Base-by-base conservation (phyloP, 1,139 yeast genomes). In the Kazachstania sp. region DNA sequence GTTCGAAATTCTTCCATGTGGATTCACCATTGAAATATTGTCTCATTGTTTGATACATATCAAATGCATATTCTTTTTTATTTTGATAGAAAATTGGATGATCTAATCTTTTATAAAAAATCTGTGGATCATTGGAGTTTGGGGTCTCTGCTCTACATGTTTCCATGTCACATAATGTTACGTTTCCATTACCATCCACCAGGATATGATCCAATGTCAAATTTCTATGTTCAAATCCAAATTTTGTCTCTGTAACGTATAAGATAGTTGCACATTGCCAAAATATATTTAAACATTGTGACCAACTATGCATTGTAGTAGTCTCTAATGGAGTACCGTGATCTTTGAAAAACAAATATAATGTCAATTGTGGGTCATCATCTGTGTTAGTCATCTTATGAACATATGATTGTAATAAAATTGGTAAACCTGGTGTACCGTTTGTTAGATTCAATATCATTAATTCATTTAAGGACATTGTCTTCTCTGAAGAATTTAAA, bases 221-320 rank as follows among this genome's bases (percentile, higher is more conserved):
- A 60, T 81, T 84, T 30, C 88, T 70, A 58, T 82, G 88, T 62
- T 82, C 88, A 63, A 81, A 81, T 52, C 73, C 70, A 51, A 68
- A 66, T 41, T 64, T 60, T 18, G 65, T 61, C 59, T 82, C 87
- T 1, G 78, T 82, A 7, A 62, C 63, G 23, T 76, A 71, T 34
- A 82, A 61, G 7, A 71, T 65, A n/a, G 67, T 61, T 1, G 71
- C 77, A 31, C 79, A 66, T 51, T 71, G 71, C 77, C 79, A 73
- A 54, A 82, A 78, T 1, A 82, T 71, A 12, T 65, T 65, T 44
- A 67, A 64, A 2, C 81, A 78, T 54, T 78, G 79, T 12, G 64
- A 60, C 83, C 83, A 80, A 37, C 70, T 68, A 26, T 58, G 58
- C 30, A 79, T 53, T 41, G 62, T 60, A 3, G 51, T 42, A 12